These are phyloP conservation scores for Diutina pseudorugosa DNA, from an alignment of 1,139 yeast species.

Conservation along the genomic window DNA sequence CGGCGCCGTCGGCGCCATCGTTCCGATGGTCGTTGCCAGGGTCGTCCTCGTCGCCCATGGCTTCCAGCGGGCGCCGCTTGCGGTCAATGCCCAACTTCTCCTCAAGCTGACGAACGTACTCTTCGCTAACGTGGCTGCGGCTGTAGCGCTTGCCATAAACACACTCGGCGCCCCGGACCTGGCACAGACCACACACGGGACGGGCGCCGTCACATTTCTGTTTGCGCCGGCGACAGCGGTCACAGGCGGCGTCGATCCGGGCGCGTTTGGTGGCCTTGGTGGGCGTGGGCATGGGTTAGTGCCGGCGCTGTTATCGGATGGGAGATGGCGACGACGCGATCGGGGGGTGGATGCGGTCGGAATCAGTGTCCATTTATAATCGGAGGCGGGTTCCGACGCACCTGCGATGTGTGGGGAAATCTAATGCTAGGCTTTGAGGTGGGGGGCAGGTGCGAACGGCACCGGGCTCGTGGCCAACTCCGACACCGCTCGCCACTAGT, in stretches of 20 bases:
- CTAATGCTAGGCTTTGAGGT: no score
- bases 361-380: no score
- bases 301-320: background rate
- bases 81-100: constrained; percentile 3
- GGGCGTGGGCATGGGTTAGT: background rate
- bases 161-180: background rate
- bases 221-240: constrained; percentile 4
- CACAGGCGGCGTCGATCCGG: constrained; percentile 1
- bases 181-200: background rate
- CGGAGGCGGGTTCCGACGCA: no score
- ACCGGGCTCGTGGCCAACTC: no score
- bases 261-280: background rate
- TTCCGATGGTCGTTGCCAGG: background rate
- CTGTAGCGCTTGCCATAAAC: constrained; percentile 1
- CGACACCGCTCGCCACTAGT: no score
- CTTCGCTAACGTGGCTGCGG: constrained; percentile 1
- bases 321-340: no score
- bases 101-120: background rate
- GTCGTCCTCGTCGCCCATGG: background rate
- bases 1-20: background rate
- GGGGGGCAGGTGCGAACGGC: no score
- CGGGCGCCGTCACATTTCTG: constrained; percentile 1
- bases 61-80: background rate
- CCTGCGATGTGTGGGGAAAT: no score
- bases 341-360: no score